Evolutionary conservation across 192 early-diverging fungal genomes (phyloP).

Genomic region (Rhizophagus sp.): DNA sequence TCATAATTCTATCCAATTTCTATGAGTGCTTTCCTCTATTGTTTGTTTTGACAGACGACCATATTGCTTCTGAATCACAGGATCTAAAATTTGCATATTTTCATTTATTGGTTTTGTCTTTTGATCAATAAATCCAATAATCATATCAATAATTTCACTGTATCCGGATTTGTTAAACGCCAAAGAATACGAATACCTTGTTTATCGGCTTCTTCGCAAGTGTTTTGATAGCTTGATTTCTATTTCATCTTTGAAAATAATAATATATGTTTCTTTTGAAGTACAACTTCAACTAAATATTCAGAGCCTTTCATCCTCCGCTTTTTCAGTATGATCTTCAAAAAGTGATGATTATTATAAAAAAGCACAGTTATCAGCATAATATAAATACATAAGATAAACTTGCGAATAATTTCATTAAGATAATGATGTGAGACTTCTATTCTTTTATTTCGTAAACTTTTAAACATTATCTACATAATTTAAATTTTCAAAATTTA

Average conservation of each 20-base stretch:
- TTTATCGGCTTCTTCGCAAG: slow-evolving; percentile 42
- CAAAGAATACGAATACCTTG: slow-evolving; percentile 50
- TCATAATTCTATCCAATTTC: slow-evolving; percentile 50
- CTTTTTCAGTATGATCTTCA: slow-evolving; percentile 8
- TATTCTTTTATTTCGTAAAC: slow-evolving; percentile 47
- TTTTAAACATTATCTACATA: slow-evolving; percentile 50
- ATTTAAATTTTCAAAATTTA: slow-evolving; percentile 4
- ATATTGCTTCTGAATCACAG: no score
- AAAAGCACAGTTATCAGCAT: no score
- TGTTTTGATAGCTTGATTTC: slow-evolving; percentile 49
- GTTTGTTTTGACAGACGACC: no score
- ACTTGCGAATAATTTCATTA: no score
- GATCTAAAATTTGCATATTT: no score
- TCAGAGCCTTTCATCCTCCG: slow-evolving; percentile 45
- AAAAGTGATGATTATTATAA: no score
- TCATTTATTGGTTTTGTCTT: no score
- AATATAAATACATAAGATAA: slow-evolving; percentile 26
- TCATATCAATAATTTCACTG: slow-evolving; percentile 2
- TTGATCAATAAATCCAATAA: no score
- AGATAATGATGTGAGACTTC: slow-evolving; percentile 45
- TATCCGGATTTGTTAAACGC: slow-evolving; percentile 60
- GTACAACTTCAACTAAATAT: slow-evolving; percentile 50
- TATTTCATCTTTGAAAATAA: slow-evolving; percentile 21
- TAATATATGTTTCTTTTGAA: neutral
- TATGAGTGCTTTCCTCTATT: slow-evolving; percentile 49